phyloP scores from a whole-genome alignment of 352 stramenopile genomes.

The Globisporangium parvum region DNA sequence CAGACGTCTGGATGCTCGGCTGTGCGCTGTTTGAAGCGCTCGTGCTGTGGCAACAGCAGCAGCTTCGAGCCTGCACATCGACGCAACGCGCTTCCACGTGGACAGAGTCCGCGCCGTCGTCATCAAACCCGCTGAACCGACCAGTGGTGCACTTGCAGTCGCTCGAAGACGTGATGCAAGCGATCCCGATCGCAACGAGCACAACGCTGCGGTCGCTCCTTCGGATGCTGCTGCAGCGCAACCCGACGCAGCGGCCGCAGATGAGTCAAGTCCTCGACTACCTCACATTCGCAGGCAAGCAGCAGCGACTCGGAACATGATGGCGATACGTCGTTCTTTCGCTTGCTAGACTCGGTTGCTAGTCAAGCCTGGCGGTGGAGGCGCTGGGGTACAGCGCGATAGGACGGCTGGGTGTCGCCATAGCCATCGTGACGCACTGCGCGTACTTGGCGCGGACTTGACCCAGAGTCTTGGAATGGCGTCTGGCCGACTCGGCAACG shows the following conservation, averaged over 20 bases:
- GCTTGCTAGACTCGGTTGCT: too few relatives aligned
- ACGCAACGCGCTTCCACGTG: constrained; percentile 3
- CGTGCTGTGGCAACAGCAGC: constrained; percentile 39
- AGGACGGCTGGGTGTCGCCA: too few relatives aligned
- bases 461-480: too few relatives aligned
- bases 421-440: too few relatives aligned
- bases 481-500: too few relatives aligned
- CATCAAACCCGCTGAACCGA: not conserved
- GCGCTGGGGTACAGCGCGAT: too few relatives aligned
- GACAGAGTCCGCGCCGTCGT: not conserved
- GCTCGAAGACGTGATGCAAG: constrained; percentile 34
- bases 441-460: too few relatives aligned
- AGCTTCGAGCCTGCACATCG: constrained; percentile 17
- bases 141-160: constrained; percentile 36
- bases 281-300: constrained; percentile 30
- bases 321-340: not conserved
- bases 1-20: constrained; percentile 60
- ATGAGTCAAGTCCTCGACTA: constrained; percentile 62
- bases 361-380: too few relatives aligned
- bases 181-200: constrained; percentile 43
- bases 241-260: constrained; percentile 38
- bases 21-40: constrained; percentile 50
- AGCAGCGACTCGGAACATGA: not conserved
- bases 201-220: constrained; percentile 40
- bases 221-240: constrained; percentile 58